Evolutionary conservation across 192 early-diverging fungal species (phyloP).

Genomic region (Entrophospora sp.): DNA sequence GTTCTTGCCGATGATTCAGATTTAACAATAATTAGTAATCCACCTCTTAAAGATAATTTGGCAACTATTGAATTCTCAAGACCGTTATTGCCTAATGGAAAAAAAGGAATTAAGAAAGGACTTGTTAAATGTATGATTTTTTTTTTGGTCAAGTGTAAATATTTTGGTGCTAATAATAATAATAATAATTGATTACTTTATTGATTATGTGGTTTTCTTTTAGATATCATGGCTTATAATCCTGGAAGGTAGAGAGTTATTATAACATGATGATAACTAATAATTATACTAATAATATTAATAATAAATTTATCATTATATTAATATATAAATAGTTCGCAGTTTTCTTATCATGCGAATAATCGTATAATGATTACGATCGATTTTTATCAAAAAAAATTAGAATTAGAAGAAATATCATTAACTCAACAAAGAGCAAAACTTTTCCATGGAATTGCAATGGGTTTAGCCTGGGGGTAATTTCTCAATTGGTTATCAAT

Average conservation of each 20-base stretch:
- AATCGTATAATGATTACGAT: neutral
- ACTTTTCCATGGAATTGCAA: constrained; percentile 12
- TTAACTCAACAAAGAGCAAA: neutral
- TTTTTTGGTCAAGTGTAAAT: neutral
- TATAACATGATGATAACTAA: too few species aligned
- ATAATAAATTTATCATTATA: too few species aligned
- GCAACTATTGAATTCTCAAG: neutral
- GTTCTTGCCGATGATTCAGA: too few species aligned
- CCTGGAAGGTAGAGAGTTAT: too few species aligned
- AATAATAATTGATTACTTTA: too few species aligned
- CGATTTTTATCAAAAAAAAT: neutral
- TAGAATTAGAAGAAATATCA: neutral
- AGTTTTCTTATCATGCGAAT: neutral
- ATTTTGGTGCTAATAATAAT: neutral
- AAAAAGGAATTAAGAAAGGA: neutral
- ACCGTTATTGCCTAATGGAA: neutral
- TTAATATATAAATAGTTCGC: too few species aligned
- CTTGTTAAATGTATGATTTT: neutral
- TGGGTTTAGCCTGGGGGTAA: constrained; percentile 15
- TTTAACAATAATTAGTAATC: too few species aligned
- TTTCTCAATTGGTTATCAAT: too few species aligned
- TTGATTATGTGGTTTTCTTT: too few species aligned
- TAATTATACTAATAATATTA: too few species aligned
- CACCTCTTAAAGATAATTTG: too few species aligned
- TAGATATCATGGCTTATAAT: constrained; percentile 8